Base-by-base conservation (phyloP, 2,329 filamentous ascomycete species). In the Colletotrichum musae region DNA sequence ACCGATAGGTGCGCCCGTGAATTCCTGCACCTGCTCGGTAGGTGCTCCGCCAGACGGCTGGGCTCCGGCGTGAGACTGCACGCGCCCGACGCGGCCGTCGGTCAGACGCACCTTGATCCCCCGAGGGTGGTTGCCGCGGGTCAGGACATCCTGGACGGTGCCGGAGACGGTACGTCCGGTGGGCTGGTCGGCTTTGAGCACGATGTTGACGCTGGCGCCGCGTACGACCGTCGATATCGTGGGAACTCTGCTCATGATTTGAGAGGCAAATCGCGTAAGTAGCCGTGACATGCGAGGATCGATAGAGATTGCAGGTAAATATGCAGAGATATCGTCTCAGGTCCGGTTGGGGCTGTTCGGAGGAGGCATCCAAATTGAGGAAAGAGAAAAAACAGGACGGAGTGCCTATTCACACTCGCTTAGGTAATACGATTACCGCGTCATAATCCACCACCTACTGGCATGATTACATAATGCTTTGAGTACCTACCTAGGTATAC, bases 71-170 rank as follows among this genome's bases (percentile, higher is more conserved):
- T 93, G 85, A 52, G 85, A 83, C 79, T 95, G 93, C 32, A 95
- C 93, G 16, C 93, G 83, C 2, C 93, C 93, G 3, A 95, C 88
- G 28, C 91, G 85, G 1, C 93, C 93, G 77, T 93, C 92, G 1
- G 83, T 81, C 6, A 95, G 83, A 2, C 93, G 88, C 26, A 95
- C 92, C 79, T 95, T 95, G 81, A 95, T 93, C 43, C 93, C 93
- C 10, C 92, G 86, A 3, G 92, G 92, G 74, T 95, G 93, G 73
- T 95, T 89, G 28, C 92, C 92, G 1, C 88, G 84, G 2, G 93
- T 95, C 56, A 95, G 83, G 0, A 95, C 78, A 53, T 94, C 88
- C 60, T 86, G 85, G 1, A 95, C 89, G 5, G 85, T 79, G 26
- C 93, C 93, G 52, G 85, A 82, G 1, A 94, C 92, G 74, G 93